A percentile compares a stretch with the other conserved stretches of the same genome.
Conservation (phyloP, 140 eudicot species). For the Ambrosia hybrid region DNA sequence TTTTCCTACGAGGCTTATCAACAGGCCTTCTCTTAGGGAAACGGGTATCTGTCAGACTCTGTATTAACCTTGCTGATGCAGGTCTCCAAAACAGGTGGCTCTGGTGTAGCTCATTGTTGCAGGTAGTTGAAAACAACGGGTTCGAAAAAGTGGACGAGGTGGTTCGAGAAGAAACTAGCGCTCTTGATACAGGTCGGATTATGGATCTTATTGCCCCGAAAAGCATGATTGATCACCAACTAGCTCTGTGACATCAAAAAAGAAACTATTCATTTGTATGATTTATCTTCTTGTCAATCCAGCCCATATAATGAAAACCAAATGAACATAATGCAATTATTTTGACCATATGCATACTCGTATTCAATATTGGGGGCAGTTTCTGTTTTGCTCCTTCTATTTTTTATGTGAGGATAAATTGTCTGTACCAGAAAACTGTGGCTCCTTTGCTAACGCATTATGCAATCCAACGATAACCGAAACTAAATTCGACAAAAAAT, state of each 20-base stretch:
- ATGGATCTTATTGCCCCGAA: slow-evolving; percentile 67
- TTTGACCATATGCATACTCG: too few species aligned
- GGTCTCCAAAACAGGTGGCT: slow-evolving; percentile 41
- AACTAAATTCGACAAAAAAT: too few species aligned
- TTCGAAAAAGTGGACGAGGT: slow-evolving; percentile 26
- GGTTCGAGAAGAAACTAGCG: slow-evolving; percentile 40
- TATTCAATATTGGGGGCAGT: too few species aligned
- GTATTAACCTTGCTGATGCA: slow-evolving; percentile 45
- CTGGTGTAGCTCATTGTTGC: slow-evolving; percentile 30
- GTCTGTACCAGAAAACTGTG: too few species aligned
- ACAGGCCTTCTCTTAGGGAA: slow-evolving; percentile 72
- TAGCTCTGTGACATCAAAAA: neutral
- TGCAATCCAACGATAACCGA: too few species aligned
- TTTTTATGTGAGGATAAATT: too few species aligned
- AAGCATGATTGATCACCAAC: slow-evolving; percentile 40
- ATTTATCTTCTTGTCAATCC: too few species aligned
- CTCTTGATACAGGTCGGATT: slow-evolving; percentile 60
- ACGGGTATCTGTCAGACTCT: slow-evolving; percentile 69
- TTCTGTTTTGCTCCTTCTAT: too few species aligned
- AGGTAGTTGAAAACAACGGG: slow-evolving; percentile 24
- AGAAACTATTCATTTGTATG: neutral
- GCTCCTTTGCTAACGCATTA: too few species aligned
- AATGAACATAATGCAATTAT: too few species aligned
- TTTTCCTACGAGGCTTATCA: slow-evolving; percentile 68
- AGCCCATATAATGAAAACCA: too few species aligned